phyloP scores from a whole-genome alignment of 257 asterid genomes.

The Lycium barbarum region DNA sequence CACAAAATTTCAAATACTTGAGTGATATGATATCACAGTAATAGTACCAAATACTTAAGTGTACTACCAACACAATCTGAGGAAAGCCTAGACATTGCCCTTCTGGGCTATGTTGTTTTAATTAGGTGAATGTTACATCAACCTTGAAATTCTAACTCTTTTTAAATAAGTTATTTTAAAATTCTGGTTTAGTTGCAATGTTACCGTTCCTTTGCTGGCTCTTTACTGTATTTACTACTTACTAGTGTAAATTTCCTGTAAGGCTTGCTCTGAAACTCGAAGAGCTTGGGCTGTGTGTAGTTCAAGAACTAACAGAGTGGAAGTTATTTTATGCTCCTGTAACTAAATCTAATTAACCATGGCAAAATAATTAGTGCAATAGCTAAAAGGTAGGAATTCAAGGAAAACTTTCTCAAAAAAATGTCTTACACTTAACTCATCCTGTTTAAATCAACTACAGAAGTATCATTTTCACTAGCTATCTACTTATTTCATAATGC shows the following conservation, averaged over 20 bases:
- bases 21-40: not conserved
- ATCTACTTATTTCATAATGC: constrained; percentile 15
- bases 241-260: not conserved
- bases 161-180: not conserved
- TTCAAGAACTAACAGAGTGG: not conserved
- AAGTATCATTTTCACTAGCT: constrained; percentile 10
- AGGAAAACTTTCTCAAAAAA: not conserved
- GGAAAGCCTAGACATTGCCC: not conserved
- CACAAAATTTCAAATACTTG: not conserved
- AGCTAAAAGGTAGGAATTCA: not conserved
- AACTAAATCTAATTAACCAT: not conserved
- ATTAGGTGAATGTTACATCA: not conserved
- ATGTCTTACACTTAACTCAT: not conserved
- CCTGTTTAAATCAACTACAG: not conserved
- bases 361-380: not conserved
- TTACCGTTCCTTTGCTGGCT: not conserved
- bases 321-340: not conserved
- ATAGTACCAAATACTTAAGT: not conserved
- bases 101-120: not conserved
- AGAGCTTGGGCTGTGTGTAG: not conserved
- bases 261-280: not conserved
- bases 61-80: not conserved
- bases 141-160: not conserved
- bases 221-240: not conserved
- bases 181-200: not conserved